Conservation (phyloP, 441 rosid species). For the Adansonia madagascariensis region DNA sequence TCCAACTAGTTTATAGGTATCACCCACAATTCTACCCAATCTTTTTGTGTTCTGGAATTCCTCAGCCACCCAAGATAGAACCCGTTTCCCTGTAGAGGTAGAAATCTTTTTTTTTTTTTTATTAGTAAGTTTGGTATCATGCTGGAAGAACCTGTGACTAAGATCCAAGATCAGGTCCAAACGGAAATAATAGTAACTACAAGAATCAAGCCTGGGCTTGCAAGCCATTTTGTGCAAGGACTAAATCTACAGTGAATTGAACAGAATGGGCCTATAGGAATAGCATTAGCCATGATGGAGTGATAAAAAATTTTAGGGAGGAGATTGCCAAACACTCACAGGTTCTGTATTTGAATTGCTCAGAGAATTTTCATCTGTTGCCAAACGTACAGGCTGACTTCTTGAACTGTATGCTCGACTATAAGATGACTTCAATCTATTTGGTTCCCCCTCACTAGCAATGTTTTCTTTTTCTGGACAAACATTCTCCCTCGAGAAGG, state of each 20-base stretch:
- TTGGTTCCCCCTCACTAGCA: constrained; percentile 42
- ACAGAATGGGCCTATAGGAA: neutral
- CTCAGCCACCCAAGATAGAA: neutral
- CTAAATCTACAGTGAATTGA: neutral
- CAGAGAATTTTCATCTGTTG: constrained; percentile 35
- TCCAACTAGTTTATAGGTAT: neutral
- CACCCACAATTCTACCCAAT: neutral
- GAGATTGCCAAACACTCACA: constrained; percentile 38
- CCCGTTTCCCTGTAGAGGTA: neutral
- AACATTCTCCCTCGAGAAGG: constrained; percentile 38
- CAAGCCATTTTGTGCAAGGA: neutral
- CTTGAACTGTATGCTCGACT: constrained; percentile 45
- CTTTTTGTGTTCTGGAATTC: neutral
- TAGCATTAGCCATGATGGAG: neutral
- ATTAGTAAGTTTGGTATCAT: neutral
- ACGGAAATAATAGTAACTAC: neutral
- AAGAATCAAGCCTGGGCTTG: neutral
- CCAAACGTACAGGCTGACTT: constrained; percentile 37
- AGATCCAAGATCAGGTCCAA: neutral
- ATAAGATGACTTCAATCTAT: constrained; percentile 51
- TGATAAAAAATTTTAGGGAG: neutral
- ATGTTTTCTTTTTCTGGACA: constrained; percentile 37
- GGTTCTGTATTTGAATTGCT: constrained; percentile 41
- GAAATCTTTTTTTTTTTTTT: neutral
- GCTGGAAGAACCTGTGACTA: neutral